Conservation (phyloP, 2,329 filamentous ascomycete genomes). For the Fusarium sp. region DNA sequence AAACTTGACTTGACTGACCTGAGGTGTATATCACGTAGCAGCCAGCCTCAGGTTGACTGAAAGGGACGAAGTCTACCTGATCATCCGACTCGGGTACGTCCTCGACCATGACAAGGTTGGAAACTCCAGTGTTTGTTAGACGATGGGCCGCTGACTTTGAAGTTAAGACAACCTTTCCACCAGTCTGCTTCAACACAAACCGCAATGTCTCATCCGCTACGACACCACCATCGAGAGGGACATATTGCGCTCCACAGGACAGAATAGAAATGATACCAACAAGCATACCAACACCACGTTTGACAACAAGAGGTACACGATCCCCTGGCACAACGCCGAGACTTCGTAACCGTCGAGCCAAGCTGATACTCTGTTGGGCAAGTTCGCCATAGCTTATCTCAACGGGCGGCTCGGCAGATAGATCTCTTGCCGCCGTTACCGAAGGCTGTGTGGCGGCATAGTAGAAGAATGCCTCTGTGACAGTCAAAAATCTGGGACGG, state of each 20-base stretch:
- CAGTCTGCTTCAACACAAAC: slow-evolving; percentile 63
- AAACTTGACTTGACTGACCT: slow-evolving; percentile 47
- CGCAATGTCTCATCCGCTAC: slow-evolving; percentile 61
- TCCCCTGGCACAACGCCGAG: slow-evolving; percentile 60
- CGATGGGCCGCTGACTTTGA: slow-evolving; percentile 53
- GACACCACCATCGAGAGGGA: slow-evolving; percentile 68
- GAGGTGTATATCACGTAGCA: slow-evolving; percentile 69
- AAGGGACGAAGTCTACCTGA: neutral
- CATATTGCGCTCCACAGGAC: slow-evolving; percentile 68
- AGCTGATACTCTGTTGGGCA: slow-evolving; percentile 50
- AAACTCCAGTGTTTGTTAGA: slow-evolving; percentile 31
- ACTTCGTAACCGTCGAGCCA: slow-evolving; percentile 55
- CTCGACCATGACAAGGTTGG: slow-evolving; percentile 49
- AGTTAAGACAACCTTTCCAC: slow-evolving; percentile 59
- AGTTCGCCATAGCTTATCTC: slow-evolving; percentile 61
- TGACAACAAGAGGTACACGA: slow-evolving; percentile 66
- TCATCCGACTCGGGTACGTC: slow-evolving; percentile 18
- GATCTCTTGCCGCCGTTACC: slow-evolving; percentile 54
- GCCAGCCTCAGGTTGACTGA: slow-evolving; percentile 48
- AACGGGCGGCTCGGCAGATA: slow-evolving; percentile 47
- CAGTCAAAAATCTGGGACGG: slow-evolving; percentile 47
- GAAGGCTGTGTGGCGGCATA: slow-evolving; percentile 54
- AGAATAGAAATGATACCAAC: slow-evolving; percentile 67
- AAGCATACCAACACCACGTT: slow-evolving; percentile 67
- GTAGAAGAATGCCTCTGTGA: slow-evolving; percentile 54